phyloP scores from a whole-genome alignment of 441 rosid species.

The Syzygium malaccense region DNA sequence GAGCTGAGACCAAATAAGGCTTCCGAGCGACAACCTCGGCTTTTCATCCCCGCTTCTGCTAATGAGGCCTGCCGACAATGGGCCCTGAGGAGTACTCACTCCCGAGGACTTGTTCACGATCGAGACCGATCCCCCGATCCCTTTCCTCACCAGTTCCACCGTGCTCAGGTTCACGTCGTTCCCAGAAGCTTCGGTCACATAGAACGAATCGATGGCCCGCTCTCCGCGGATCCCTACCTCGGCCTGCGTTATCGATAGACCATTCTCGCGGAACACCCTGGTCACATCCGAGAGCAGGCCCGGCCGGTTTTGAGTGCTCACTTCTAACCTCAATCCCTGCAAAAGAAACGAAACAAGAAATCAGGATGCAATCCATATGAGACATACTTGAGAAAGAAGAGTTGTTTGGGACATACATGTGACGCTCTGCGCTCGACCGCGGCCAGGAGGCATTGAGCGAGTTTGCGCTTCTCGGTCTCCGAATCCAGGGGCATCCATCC shows the following conservation, averaged over 20 bases:
- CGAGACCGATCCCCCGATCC: conserved; percentile 46
- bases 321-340: conserved; percentile 64
- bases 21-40: conserved; percentile 53
- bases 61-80: conserved; percentile 7
- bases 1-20: conserved; percentile 64
- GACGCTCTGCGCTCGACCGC: conserved; percentile 63
- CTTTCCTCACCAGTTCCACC: conserved; percentile 43
- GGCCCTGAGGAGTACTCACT: conserved; percentile 7
- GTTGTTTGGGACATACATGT: conserved; percentile 22
- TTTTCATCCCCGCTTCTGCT: conserved; percentile 23
- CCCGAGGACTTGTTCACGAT: conserved; percentile 30
- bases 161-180: conserved; percentile 25
- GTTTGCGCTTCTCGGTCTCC: conserved; percentile 42
- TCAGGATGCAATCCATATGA: not conserved
- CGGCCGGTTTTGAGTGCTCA: conserved; percentile 38
- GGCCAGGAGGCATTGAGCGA: conserved; percentile 62
- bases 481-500: conserved; percentile 60
- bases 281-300: conserved; percentile 65
- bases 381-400: not conserved
- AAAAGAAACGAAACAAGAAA: not conserved
- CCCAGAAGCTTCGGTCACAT: conserved; percentile 55
- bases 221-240: conserved; percentile 50
- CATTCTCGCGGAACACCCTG: conserved; percentile 57
- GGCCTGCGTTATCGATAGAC: conserved; percentile 55
- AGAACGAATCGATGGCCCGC: conserved; percentile 51